Evolutionary conservation across 176 grass and related monocot genomes (phyloP), one percentile per base, ranked within the genome.

Genomic region (bread wheat (Triticum aestivum)): DNA sequence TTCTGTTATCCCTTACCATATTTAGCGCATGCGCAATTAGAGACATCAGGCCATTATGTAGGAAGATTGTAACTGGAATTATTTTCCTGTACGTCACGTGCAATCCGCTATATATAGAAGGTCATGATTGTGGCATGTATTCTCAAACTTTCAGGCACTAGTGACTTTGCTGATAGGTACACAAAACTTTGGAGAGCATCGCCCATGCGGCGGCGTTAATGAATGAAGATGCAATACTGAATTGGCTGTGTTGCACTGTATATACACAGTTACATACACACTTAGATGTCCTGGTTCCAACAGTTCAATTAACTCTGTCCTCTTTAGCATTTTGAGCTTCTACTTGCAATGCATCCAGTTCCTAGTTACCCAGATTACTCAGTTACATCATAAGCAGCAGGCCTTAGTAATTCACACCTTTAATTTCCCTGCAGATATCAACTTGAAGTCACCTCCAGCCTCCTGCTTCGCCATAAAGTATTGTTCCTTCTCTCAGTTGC

Each of bases 391-490:
- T 75, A 66, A 88, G 37, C 27, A 75, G 10, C 27, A 18, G 64
- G 13, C 11, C 8, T 82, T 17, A 38, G 10, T 34, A 82, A 61
- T 38, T 70, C 14, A 81, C 39, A 2, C 5, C 3, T 84, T 74
- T 76, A 9, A 51, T 41, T 70, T 63, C 42, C 89, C 26, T 92
- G 32, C 75, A 92, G 91, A 73, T 78, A 87, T 39, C 11, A 75
- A 51, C 11, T 65, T 70, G 62, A 63, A 72, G 51, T 18, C 11
- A 6, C 64, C 70, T 79, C 61, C 63, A 49, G 27, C 76, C 77
- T 75, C 61, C 63, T 39, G 27, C 81, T 41, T 75, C 69, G 20
- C 69, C 39, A 87, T 51, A 87, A 77, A 92, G 91, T 92, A 63
- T 29, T 45, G 73, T 70, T n/a, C 66, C 49, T 62, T 33, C 27